These are phyloP conservation scores for Alternaria hordeiaustralica DNA, from an alignment of 2,329 filamentous ascomycete species.

Conservation along the genomic window DNA sequence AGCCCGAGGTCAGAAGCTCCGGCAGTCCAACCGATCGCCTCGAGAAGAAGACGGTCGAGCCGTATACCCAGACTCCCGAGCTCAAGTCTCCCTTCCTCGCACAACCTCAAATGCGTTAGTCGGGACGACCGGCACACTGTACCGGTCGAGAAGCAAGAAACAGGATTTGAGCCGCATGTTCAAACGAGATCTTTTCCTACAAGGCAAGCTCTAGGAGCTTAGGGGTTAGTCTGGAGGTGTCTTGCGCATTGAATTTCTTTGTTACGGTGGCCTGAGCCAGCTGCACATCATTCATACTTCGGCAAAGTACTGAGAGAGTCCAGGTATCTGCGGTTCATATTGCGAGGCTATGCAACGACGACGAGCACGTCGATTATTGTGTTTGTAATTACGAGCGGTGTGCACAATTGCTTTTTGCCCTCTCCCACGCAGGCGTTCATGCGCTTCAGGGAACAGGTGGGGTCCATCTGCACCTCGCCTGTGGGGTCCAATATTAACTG, in stretches of 20 bases:
- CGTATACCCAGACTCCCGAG: neutral
- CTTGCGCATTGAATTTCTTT: no score
- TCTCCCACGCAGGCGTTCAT: neutral
- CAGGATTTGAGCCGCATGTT: neutral
- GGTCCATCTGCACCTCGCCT: neutral
- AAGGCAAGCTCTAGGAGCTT: no score
- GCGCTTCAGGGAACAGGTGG: neutral
- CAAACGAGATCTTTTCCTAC: no score
- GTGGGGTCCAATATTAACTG: neutral
- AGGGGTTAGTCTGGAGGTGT: no score
- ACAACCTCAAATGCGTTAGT: neutral
- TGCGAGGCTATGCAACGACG: neutral
- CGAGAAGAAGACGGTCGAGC: neutral
- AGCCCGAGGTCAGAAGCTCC: neutral
- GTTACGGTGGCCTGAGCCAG: no score
- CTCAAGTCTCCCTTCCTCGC: neutral
- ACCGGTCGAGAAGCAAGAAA: neutral
- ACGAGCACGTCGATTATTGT: neutral
- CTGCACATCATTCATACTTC: neutral
- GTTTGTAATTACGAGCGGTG: neutral
- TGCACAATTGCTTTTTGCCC: neutral
- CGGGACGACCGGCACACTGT: neutral
- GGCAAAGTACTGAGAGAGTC: neutral
- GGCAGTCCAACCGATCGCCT: neutral
- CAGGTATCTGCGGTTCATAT: neutral